Percentiles rank a stretch among this genome's conserved stretches.
Conservation (phyloP, 257 asterid genomes). For the Apocynum venetum region DNA sequence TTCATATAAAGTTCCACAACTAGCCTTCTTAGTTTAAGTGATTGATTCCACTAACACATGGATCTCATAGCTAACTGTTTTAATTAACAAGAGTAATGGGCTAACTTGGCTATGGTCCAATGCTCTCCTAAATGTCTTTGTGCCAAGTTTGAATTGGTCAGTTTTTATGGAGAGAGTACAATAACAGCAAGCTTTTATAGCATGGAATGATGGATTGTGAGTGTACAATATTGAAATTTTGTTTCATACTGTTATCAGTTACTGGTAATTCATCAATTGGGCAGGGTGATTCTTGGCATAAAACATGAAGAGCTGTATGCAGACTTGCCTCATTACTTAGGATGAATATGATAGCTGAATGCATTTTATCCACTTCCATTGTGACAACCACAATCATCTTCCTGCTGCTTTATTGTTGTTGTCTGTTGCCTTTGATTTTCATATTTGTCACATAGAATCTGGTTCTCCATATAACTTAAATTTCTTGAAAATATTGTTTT, state of each 20-base stretch:
- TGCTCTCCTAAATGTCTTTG: neutral
- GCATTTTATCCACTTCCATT: neutral
- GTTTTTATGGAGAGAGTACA: neutral
- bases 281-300: neutral
- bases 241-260: neutral
- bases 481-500: neutral
- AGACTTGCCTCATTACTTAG: neutral
- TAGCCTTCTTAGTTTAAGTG: neutral
- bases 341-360: neutral
- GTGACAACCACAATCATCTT: neutral
- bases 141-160: neutral
- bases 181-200: neutral
- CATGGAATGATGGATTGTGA: neutral
- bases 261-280: neutral
- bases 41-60: neutral
- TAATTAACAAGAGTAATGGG: neutral
- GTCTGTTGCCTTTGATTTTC: neutral
- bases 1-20: neutral
- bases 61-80: neutral
- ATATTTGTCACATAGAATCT: neutral
- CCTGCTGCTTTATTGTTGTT: neutral
- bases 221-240: neutral
- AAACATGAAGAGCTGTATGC: neutral
- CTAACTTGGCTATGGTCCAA: neutral
- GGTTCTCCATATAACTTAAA: neutral